These are phyloP conservation scores for Ceriops zippeliana DNA, from an alignment of 345 rosid genomes.

Conservation along the genomic window DNA sequence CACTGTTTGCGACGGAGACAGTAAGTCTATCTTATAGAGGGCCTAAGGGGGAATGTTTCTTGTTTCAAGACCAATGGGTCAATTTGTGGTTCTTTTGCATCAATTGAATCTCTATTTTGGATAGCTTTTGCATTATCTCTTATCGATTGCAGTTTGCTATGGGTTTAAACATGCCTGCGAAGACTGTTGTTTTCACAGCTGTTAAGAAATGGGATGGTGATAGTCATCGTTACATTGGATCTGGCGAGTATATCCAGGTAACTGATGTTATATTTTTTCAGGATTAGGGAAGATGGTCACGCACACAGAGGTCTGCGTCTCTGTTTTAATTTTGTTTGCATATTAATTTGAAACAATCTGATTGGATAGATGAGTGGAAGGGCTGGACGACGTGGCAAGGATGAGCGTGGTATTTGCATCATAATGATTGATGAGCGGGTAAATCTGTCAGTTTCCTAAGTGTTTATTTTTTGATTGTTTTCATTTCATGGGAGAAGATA, in stretches of 20 bases:
- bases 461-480: not conserved
- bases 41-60: not conserved
- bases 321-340: not conserved
- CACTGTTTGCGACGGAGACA: slow-evolving; percentile 94
- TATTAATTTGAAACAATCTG: slow-evolving; percentile 20
- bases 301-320: not conserved
- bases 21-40: slow-evolving; percentile 42
- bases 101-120: too few relatives aligned
- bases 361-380: slow-evolving; percentile 90
- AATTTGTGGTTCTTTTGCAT: not conserved
- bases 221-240: slow-evolving; percentile 89
- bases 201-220: slow-evolving; percentile 99
- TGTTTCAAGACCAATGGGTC: not conserved
- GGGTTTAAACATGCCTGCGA: slow-evolving; percentile 99
- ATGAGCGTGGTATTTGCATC: slow-evolving; percentile 91
- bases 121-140: not conserved
- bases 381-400: slow-evolving; percentile 99
- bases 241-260: slow-evolving; percentile 98
- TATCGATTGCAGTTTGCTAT: slow-evolving; percentile 76
- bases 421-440: slow-evolving; percentile 98
- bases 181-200: slow-evolving; percentile 92
- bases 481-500: not conserved
- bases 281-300: not conserved
- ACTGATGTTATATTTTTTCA: slow-evolving; percentile 17
- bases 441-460: not conserved